Evolutionary conservation across 1,139 yeast genomes (phyloP).

Genomic region (Lodderomyces jiufengensis): DNA sequence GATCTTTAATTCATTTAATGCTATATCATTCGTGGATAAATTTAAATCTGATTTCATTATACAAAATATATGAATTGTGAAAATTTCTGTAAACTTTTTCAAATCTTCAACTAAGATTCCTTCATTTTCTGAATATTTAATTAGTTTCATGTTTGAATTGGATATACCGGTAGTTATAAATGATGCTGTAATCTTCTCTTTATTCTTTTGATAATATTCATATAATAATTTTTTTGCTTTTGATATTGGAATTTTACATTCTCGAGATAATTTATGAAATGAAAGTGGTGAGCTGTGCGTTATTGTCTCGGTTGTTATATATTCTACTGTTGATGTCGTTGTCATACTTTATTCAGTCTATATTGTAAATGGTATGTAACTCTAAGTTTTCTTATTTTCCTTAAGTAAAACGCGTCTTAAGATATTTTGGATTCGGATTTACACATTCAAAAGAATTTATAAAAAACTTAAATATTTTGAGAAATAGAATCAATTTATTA

Average conservation of each 20-base stretch:
- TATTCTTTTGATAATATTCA: slow-evolving; percentile 32
- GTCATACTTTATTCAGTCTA: too few relatives aligned
- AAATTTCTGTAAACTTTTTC: slow-evolving; percentile 19
- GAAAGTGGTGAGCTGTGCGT: slow-evolving; percentile 26
- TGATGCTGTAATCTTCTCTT: slow-evolving; percentile 28
- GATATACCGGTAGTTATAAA: slow-evolving; percentile 31
- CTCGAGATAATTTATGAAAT: slow-evolving; percentile 28
- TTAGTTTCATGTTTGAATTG: slow-evolving; percentile 8
- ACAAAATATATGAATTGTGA: slow-evolving; percentile 33
- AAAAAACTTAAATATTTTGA: too few relatives aligned
- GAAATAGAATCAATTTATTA: too few relatives aligned
- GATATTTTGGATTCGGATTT: too few relatives aligned
- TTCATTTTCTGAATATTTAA: slow-evolving; percentile 23
- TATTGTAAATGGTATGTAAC: too few relatives aligned
- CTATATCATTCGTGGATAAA: slow-evolving; percentile 23
- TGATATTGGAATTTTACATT: slow-evolving; percentile 24
- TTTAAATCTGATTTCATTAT: slow-evolving; percentile 19
- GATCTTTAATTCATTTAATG: slow-evolving; percentile 26
- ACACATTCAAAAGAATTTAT: too few relatives aligned
- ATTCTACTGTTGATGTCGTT: slow-evolving; percentile 28
- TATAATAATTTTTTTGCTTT: slow-evolving; percentile 29
- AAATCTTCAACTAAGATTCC: slow-evolving; percentile 16
- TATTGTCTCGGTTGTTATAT: slow-evolving; percentile 25
- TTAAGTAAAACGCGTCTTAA: too few relatives aligned
- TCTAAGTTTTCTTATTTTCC: too few relatives aligned